These are phyloP conservation scores for Wallacemonas rigidus DNA, from an alignment of 208 protist genomes.

Conservation along the genomic window DNA sequence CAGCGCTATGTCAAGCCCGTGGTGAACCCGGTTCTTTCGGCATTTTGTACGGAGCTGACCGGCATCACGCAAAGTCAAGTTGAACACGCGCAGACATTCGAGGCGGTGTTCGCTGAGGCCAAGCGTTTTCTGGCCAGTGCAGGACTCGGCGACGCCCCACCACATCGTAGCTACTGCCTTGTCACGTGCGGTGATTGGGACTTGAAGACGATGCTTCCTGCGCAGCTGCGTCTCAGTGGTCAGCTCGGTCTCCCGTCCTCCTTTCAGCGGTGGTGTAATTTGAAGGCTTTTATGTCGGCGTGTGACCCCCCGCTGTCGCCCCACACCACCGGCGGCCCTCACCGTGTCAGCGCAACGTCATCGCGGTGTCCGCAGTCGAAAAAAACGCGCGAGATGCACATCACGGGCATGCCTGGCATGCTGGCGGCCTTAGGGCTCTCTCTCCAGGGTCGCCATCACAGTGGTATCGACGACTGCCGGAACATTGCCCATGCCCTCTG, in stretches of 20 bases:
- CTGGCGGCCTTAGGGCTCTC: slow-evolving; percentile 54
- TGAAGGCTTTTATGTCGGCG: slow-evolving; percentile 80
- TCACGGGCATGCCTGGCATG: slow-evolving; percentile 71
- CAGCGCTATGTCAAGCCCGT: slow-evolving; percentile 90
- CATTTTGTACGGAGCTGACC: slow-evolving; percentile 88
- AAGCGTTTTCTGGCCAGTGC: slow-evolving; percentile 50
- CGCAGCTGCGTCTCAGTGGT: slow-evolving; percentile 49
- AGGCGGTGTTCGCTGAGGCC: slow-evolving; percentile 58
- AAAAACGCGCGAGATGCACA: not conserved
- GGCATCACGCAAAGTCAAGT: slow-evolving; percentile 84
- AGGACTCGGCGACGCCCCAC: slow-evolving; percentile 52
- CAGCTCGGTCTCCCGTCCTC: slow-evolving; percentile 20
- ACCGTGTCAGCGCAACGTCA: not conserved
- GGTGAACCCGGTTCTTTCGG: slow-evolving; percentile 45
- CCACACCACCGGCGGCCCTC: not conserved
- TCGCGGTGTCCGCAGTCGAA: not conserved
- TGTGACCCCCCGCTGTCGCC: slow-evolving; percentile 9
- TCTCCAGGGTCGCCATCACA: slow-evolving; percentile 88
- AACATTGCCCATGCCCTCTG: slow-evolving; percentile 89
- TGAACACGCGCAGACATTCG: slow-evolving; percentile 55
- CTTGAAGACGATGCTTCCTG: slow-evolving; percentile 82
- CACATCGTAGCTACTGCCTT: slow-evolving; percentile 71
- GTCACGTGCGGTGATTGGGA: slow-evolving; percentile 96
- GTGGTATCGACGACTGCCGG: slow-evolving; percentile 92
- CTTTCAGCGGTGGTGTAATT: slow-evolving; percentile 87